phyloP scores from a whole-genome alignment of 768 basidiomycete species.

The Infundibulicybe gibba region DNA sequence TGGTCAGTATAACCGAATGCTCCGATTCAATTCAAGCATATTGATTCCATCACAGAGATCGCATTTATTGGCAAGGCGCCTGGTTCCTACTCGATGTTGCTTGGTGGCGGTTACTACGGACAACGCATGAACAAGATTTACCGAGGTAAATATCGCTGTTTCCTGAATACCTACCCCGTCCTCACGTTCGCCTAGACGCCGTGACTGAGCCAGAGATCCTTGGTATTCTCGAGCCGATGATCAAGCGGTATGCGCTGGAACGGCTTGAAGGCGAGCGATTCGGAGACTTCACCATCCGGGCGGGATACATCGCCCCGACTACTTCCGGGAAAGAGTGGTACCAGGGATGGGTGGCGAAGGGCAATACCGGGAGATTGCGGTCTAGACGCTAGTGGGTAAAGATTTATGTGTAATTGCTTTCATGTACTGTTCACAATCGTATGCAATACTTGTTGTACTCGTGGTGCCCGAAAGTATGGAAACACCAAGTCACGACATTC shows the following conservation, averaged over 20 bases:
- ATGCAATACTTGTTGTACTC: too few species aligned
- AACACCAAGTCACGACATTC: too few species aligned
- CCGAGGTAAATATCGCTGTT: conserved; percentile 49
- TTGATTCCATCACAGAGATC: conserved; percentile 54
- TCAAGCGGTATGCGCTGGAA: conserved; percentile 89
- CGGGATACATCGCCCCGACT: conserved; percentile 85
- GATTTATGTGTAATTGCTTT: too few species aligned
- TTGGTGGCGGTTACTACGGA: conserved; percentile 94
- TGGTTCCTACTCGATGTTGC: conserved; percentile 88
- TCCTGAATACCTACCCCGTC: not conserved
- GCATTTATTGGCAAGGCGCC: conserved; percentile 97
- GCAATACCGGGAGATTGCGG: conserved; percentile 33
- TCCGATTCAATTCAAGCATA: not conserved
- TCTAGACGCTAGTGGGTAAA: not conserved
- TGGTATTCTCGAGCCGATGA: conserved; percentile 87
- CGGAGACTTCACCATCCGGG: conserved; percentile 92
- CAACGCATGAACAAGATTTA: conserved; percentile 97
- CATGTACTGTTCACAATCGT: too few species aligned
- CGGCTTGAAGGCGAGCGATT: conserved; percentile 86
- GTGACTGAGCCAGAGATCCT: conserved; percentile 92
- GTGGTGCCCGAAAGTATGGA: too few species aligned
- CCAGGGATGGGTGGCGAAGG: conserved; percentile 82
- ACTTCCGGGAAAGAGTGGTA: conserved; percentile 86
- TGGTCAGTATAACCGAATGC: conserved; percentile 40
- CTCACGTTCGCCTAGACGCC: conserved; percentile 46